Base-by-base conservation (phyloP, 768 basidiomycete genomes). In the Calocybe indica region DNA sequence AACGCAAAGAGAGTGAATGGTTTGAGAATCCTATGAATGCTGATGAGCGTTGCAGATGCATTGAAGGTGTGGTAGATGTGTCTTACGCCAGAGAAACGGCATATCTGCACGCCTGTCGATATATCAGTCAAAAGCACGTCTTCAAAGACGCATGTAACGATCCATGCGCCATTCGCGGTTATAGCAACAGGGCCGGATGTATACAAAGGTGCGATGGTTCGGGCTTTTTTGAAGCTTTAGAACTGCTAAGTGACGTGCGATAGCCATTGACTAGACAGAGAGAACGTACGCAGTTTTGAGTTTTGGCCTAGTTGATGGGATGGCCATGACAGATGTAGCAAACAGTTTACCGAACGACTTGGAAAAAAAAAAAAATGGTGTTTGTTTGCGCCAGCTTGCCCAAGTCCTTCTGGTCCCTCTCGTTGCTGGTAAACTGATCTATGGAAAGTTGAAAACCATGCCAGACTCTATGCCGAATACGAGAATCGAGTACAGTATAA, bases 111-210 rank as follows among this genome's bases (percentile, higher is more conserved):
- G 5, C 94, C 92, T 42, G 73, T 79, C 37, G 74, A 68, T n/a
- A 92, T 71, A 53, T 93, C 83, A 13, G 92, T 95, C 42, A 94
- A 66, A 12, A 97, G 61, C 5, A 88, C 83, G 51, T 92, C 84
- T 58, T 94, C 92, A 38, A 79, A 85, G 9, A 98, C 80, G 53
- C 92, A 93, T 34, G 92, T 92, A 44, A 92, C 76, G 31, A 98
- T 73, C 66, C 75, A 83, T 46, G 68, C 72, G 41, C 90, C 93
- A 70, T 97, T 90, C 40, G 69, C 63, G 4, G 90, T 83, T 41
- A 90, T 71, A 8, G 88, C 80, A 28, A 93, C 82, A 11, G 92
- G 88, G 30, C 96, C 96, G 36, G 80, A 80, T 1, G 95, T 98
- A 61, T 96, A 89, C 38, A 95, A 67, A 3, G 94, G 92, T 34